Evolutionary conservation across 768 basidiomycete species (phyloP), one percentile per base, ranked within the genome.

Genomic region (Macrolepiota fuliginosa): DNA sequence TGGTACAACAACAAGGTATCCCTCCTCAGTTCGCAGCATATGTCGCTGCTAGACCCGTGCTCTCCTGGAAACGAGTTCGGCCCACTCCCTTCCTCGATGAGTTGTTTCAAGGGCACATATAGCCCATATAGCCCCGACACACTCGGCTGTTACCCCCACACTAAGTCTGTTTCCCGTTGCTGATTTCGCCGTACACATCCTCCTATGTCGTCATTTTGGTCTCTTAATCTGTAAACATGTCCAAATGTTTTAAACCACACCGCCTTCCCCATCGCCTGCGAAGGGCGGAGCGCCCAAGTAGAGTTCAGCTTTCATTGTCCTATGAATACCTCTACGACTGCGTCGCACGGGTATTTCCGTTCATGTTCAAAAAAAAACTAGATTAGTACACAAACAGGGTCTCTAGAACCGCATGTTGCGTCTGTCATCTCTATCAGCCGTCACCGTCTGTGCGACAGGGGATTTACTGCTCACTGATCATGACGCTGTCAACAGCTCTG

Each of bases 251-350:
- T n/a, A 17, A 19, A 19, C 53, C 36, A 54, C 53, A 37, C 1
- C 36, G 19, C 35, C 52, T 19, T 39, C 19, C 46, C 19, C 17
- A 22, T 50, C 35, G n/a, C 32, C 49, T 58, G 57, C 47, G 35
- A 35, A 25, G 50, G 13, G 40, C 57, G 57, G 57, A 58, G 49
- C 57, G 57, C 57, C 47, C 35, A 17, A 36, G 29, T 32, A 3
- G 29, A 32, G 29, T 32, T 32, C 22, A 24, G 10, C n/a, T 39
- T 46, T 42, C 10, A 55, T 25, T 35, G 27, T 35, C 10, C 57
- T 49, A 36, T 25, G 47, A 49, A 49, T 49, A 49, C 13, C 22
- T 25, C 22, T 12, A 15, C 12, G 5, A 24, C 22, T 22, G 17
- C 42, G 17, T 29, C 35, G 1, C 57, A 19, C 57, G 57, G 57